Base-by-base conservation (phyloP, 176 grass and related monocot species). In the Tillandsia leiboldiana region DNA sequence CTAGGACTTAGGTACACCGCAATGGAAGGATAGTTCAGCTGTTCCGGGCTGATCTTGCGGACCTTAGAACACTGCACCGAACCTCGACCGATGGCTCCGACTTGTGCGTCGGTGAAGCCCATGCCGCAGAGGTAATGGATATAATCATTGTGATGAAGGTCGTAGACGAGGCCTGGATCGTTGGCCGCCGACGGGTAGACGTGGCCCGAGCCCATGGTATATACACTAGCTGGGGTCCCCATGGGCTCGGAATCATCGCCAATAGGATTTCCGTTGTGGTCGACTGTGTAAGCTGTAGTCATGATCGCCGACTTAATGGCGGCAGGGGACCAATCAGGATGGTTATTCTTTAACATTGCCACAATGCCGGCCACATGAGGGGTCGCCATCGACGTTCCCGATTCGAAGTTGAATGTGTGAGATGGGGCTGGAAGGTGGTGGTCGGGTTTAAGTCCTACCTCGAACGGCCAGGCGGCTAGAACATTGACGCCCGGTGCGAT, bases 221-320 rank as follows among this genome's bases (percentile, higher is more conserved):
- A 85, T 3, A 76, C 6, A 56, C 71, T 65, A 12, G 88, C 86
- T 0, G 73, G 22, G 13, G 0, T 0, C 50, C 54, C 14, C 9
- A 15, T 4, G 54, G 15, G 54, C 54, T 78, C 57, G 26, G 54
- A 17, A 11, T 78, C 66, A 17, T 91, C 72, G 2, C 58, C n/a
- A 3, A 92, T 96, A 10, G 74, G 89, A 48, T 17, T 65, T 48
- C 78, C 33, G 2, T 14, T 47, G 24, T 26, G 58, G 65, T 86
- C 81, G 51, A 17, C 62, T 2, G n/a, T 27, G 65, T 85, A 50
- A 11, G 94, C 56, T 10, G 94, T 93, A 27, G 94, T 99, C 70
- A 93, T 83, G 12, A 99, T 69, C 22, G 94, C 94, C n/a, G 94
- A 99, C 51, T 99, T 99, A 70, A 99, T 90, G 54, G 82, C 87